Percentiles rank a stretch among this genome's conserved stretches.
phyloP scores from a whole-genome alignment of 1,284 basidiomycete species.

The Moesziomyces globuligerus region DNA sequence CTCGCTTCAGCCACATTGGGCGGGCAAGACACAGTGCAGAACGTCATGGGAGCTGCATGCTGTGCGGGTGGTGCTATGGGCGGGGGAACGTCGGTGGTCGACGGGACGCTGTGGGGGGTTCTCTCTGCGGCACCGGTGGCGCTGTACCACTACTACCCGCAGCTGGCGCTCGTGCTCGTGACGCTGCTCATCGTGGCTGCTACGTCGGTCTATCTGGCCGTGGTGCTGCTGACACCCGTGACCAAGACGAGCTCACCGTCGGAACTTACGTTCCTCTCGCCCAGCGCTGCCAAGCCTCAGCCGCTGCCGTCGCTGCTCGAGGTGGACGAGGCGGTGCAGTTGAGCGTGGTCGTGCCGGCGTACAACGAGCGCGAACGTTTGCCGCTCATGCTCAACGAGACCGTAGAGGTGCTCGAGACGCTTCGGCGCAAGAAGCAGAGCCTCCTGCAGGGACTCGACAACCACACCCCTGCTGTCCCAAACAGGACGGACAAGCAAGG shows the following conservation, averaged over 20 bases:
- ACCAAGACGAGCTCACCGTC: conserved; percentile 11
- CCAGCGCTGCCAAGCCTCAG: conserved; percentile 2
- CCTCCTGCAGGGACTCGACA: conserved; percentile 13
- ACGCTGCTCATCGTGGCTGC: conserved; percentile 9
- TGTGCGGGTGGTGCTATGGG: conserved; percentile 38
- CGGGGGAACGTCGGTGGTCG: conserved; percentile 17
- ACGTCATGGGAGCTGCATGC: conserved; percentile 55
- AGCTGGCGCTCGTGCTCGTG: conserved; percentile 13
- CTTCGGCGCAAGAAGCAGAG: conserved; percentile 10
- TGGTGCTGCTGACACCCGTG: conserved; percentile 28
- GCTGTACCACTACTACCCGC: conserved; percentile 43
- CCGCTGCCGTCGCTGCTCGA: conserved; percentile 16
- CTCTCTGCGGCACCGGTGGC: conserved; percentile 35
- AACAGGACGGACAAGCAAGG: neutral
- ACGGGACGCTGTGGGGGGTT: conserved; percentile 32
- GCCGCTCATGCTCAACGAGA: conserved; percentile 80
- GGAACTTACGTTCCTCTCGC: conserved; percentile 25
- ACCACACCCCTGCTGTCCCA: neutral
- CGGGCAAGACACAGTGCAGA: no score
- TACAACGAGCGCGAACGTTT: conserved; percentile 86
- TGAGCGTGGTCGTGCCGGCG: conserved; percentile 86
- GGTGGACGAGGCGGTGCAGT: conserved; percentile 54
- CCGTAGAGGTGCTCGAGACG: conserved; percentile 72
- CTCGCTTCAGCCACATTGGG: neutral
- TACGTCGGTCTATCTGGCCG: conserved; percentile 19